These are phyloP conservation scores for Lenwebbia sp. DNA, from an alignment of 345 rosid species.

Conservation along the genomic window DNA sequence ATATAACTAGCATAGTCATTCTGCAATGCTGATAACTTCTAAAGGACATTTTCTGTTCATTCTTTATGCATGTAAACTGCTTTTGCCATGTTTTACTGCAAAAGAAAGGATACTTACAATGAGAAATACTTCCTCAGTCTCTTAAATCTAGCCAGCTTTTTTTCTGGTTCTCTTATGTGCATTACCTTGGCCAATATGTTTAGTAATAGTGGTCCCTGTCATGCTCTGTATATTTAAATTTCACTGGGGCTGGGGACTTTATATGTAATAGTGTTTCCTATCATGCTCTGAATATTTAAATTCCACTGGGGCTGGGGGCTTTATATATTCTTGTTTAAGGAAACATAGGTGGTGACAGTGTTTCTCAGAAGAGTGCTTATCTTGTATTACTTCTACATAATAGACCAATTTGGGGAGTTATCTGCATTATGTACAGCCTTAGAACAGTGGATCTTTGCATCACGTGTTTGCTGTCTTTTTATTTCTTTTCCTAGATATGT, in stretches of 20 bases:
- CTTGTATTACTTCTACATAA: neutral
- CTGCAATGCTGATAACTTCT: no score
- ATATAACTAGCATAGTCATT: neutral
- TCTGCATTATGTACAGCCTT: neutral
- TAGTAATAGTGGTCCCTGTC: neutral
- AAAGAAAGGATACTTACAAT: neutral
- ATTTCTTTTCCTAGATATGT: neutral
- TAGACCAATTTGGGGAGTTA: neutral
- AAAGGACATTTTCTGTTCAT: neutral
- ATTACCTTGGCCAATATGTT: neutral
- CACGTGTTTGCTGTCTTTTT: neutral
- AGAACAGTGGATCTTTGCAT: neutral
- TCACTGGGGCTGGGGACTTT: neutral
- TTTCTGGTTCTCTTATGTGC: neutral
- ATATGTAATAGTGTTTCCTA: no score
- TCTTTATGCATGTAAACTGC: neutral
- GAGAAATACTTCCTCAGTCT: neutral
- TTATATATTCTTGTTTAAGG: no score
- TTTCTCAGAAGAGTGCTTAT: neutral
- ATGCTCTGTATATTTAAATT: neutral
- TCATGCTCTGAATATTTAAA: no score
- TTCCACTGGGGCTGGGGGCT: no score
- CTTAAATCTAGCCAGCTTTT: neutral
- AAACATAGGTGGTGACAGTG: no score
- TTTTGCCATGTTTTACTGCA: neutral